Conservation (phyloP, 225 moss, liverwort and hornwort genomes). For the Ulota crispa region DNA sequence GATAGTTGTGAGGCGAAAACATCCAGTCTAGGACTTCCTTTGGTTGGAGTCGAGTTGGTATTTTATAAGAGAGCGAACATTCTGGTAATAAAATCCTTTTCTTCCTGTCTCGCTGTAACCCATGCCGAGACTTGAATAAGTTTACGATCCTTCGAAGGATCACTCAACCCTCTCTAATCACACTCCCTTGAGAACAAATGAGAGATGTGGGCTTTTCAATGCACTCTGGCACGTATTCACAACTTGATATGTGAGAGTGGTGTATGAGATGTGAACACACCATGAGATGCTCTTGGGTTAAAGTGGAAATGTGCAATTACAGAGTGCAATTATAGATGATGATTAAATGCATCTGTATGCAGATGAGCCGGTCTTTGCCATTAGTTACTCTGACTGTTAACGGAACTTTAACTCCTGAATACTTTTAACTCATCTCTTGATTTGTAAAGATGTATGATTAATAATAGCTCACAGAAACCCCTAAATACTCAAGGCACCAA, state of each 20-base stretch:
- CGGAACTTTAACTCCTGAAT: no score
- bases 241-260: background rate
- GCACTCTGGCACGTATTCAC: background rate
- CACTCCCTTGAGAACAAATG: background rate
- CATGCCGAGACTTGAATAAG: background rate
- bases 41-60: conserved; percentile 3
- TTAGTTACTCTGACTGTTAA: background rate
- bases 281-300: background rate
- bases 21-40: background rate
- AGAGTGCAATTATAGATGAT: background rate
- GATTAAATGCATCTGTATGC: background rate
- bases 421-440: no score
- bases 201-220: background rate
- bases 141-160: background rate
- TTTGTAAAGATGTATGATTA: no score
- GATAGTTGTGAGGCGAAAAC: background rate
- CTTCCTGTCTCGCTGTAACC: background rate
- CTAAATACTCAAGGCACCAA: no score
- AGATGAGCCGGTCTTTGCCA: background rate
- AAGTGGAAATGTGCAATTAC: background rate
- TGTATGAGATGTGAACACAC: background rate
- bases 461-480: no score
- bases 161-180: background rate
- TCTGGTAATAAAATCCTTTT: background rate
- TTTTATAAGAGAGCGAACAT: background rate